A percentile compares a stretch with the other conserved stretches of the same genome.
phyloP scores from a whole-genome alignment of 306 rosid species.

The Benincasa hispida region DNA sequence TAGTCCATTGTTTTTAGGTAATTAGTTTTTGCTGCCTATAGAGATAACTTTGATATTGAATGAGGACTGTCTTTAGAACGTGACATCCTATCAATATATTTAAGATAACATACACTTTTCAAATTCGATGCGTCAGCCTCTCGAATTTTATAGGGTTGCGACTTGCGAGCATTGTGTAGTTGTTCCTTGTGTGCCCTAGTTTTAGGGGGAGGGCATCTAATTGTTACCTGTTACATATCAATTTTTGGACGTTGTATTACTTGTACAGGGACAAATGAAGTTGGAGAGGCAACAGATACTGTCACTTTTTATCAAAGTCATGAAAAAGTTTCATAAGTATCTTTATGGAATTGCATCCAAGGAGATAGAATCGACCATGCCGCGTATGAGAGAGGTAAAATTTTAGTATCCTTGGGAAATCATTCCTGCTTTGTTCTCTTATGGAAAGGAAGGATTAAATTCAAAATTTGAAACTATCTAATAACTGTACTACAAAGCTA shows the following conservation, averaged over 20 bases:
- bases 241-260: neutral
- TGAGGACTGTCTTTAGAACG: neutral
- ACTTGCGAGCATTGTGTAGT: too few relatives aligned
- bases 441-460: neutral
- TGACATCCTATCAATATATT: neutral
- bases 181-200: neutral
- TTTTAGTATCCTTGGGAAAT: neutral
- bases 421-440: neutral
- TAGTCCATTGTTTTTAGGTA: neutral
- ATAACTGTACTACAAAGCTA: neutral
- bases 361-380: constrained; percentile 70
- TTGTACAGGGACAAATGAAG: constrained; percentile 53
- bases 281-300: constrained; percentile 69
- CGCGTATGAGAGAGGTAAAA: constrained; percentile 61
- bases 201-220: neutral
- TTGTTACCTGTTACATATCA: neutral
- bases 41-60: neutral
- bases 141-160: neutral
- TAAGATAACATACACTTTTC: neutral
- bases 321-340: constrained; percentile 64
- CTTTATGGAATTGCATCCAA: constrained; percentile 46
- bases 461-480: neutral
- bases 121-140: neutral
- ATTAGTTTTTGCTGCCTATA: neutral
- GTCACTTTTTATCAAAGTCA: constrained; percentile 67